Conservation (phyloP, 306 rosid genomes). For the Medicago lupulina region DNA sequence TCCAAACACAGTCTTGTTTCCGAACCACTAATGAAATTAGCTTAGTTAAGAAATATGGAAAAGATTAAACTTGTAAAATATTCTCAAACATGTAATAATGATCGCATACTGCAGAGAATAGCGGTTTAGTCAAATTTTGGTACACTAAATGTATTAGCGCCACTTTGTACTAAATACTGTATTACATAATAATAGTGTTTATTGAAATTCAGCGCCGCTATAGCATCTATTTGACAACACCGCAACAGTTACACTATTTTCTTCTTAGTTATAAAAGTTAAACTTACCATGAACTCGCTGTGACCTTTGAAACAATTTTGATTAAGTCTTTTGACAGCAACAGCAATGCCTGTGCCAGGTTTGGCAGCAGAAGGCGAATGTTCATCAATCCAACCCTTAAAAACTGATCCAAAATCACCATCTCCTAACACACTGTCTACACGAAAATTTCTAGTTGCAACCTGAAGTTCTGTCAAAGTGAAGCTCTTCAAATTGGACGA, state of each 20-base stretch:
- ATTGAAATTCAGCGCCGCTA: no score
- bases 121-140: no score
- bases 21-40: slow-evolving; percentile 1
- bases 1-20: no score
- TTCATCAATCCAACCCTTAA: slow-evolving; percentile 75
- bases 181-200: no score
- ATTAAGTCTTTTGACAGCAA: slow-evolving; percentile 67
- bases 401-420: slow-evolving; percentile 43
- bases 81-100: background rate
- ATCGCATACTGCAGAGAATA: no score
- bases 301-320: slow-evolving; percentile 53
- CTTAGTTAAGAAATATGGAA: slow-evolving; percentile 16
- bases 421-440: slow-evolving; percentile 61
- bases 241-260: background rate
- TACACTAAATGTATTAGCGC: no score
- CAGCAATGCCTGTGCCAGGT: slow-evolving; percentile 54
- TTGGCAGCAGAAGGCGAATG: slow-evolving; percentile 55
- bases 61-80: background rate
- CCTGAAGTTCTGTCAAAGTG: slow-evolving; percentile 53
- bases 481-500: slow-evolving; percentile 59
- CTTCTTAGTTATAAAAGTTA: slow-evolving; percentile 36
- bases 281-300: slow-evolving; percentile 67
- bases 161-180: no score
- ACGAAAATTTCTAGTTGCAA: slow-evolving; percentile 67
- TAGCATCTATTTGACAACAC: no score